Base-by-base conservation (phyloP, 495 filamentous ascomycete species). In the Apodospora peruviana region DNA sequence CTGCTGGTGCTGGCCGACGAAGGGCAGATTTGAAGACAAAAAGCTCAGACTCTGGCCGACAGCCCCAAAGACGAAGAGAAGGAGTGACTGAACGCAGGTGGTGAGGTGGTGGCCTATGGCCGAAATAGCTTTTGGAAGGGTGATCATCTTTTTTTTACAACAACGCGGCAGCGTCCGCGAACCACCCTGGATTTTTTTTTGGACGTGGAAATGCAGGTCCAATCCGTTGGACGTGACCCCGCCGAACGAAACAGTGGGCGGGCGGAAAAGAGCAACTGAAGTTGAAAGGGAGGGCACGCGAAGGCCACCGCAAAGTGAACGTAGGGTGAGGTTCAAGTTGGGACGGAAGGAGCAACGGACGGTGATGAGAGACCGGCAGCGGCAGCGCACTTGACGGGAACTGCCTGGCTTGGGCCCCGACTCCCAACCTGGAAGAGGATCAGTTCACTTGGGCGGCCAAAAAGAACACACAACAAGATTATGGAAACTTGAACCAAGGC, bases 61-160 rank as follows among this genome's bases (percentile, higher is more conserved):
- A 20, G 45, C 37, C 40, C 50, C 49, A 36, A 55, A 41, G 36
- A 63, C 36, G 16, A 62, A 50, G 32, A 53, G 38, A 27, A 62
- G 48, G 42, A 62, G 40, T 25, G 56, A 57, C 48, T 55, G 59
- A 42, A 66, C 39, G 41, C 58, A 56, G 22, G 47, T 52, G 34
- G 46, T 32, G 40, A 59, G 47, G 32, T 54, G 54, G 39, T 53
- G 63, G 45, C 61, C 55, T 22, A 49, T 40, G 48, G 54, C 59
- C 50, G 51, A 36, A 23, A 57, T 36, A 38, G 55, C 52, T 38
- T 48, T 32, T 50, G 53, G 51, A 48, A 58, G 43, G 43, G 61
- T 46, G 48, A 47, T 56, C 62, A 64, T 64, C 48, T 55, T 59
- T 41, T 41, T 41, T 44, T 44, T 34, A 23, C 40, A 24, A 42